Percentiles rank a stretch among this genome's conserved stretches.
Evolutionary conservation across 1,284 basidiomycete species (phyloP).

Genomic region (Melampsora americana): DNA sequence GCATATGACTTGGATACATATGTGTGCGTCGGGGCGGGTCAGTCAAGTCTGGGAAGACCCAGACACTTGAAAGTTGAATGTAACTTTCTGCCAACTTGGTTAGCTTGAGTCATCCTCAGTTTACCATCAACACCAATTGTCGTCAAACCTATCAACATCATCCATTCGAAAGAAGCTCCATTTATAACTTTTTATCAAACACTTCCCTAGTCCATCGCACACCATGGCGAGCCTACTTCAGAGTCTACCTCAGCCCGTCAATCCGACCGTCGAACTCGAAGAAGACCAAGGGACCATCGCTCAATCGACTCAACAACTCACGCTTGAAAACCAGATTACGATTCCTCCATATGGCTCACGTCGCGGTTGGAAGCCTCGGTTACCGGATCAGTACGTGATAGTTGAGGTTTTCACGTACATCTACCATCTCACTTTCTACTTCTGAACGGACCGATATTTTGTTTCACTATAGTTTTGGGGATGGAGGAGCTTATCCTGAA

Average conservation of each 20-base stretch:
- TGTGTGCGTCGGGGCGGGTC: too few relatives aligned
- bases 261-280: slow-evolving; percentile 16
- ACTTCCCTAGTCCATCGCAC: too few relatives aligned
- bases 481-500: slow-evolving; percentile 94
- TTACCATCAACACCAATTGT: too few relatives aligned
- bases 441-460: not conserved
- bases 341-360: slow-evolving; percentile 80
- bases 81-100: too few relatives aligned
- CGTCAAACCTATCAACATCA: too few relatives aligned
- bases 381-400: slow-evolving; percentile 62
- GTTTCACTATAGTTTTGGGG: slow-evolving; percentile 62
- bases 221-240: slow-evolving; percentile 30
- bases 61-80: too few relatives aligned
- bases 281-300: not conserved
- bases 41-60: too few relatives aligned
- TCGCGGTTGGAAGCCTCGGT: slow-evolving; percentile 77
- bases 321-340: slow-evolving; percentile 10
- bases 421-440: not conserved
- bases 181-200: too few relatives aligned
- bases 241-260: slow-evolving; percentile 9
- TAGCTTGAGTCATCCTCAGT: too few relatives aligned
- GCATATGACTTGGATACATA: too few relatives aligned
- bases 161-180: too few relatives aligned
- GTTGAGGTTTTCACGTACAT: not conserved
- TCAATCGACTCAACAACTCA: not conserved